Evolutionary conservation across 305 asterid species (phyloP).

Genomic region (Rubia balearica): DNA sequence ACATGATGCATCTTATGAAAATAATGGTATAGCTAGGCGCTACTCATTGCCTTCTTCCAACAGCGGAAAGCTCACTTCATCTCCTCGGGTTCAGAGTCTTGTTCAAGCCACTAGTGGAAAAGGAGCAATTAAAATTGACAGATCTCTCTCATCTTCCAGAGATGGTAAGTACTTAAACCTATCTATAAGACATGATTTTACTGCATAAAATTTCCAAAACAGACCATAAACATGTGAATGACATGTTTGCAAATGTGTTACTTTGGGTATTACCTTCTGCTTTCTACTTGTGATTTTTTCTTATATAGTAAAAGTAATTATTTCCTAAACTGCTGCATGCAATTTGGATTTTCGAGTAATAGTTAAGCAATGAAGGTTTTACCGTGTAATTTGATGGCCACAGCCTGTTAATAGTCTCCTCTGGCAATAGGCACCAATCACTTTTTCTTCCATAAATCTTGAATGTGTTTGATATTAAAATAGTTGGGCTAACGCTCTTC

Average conservation of each 20-base stretch:
- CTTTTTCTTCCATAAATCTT: background rate
- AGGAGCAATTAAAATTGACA: conserved; percentile 37
- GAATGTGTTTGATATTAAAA: background rate
- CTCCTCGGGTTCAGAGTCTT: conserved; percentile 41
- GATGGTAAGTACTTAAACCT: conserved; percentile 28
- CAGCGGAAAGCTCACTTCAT: conserved; percentile 37
- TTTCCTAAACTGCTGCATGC: background rate
- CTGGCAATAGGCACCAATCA: background rate
- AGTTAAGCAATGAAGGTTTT: background rate
- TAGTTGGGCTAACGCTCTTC: background rate
- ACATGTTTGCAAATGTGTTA: background rate
- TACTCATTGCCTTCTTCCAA: conserved; percentile 43
- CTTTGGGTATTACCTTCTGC: background rate
- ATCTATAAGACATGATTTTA: background rate
- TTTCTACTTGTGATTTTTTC: background rate
- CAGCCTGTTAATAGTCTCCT: background rate
- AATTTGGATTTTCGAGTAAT: background rate
- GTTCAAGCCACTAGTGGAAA: conserved; percentile 41
- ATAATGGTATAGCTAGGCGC: conserved; percentile 38
- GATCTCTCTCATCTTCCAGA: conserved; percentile 44
- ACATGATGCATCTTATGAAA: conserved; percentile 32
- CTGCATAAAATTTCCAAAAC: background rate
- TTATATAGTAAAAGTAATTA: background rate
- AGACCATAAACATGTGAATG: background rate
- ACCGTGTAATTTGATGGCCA: background rate